phyloP scores from a whole-genome alignment of 352 stramenopile genomes.

The Globisporangium iwayamae region DNA sequence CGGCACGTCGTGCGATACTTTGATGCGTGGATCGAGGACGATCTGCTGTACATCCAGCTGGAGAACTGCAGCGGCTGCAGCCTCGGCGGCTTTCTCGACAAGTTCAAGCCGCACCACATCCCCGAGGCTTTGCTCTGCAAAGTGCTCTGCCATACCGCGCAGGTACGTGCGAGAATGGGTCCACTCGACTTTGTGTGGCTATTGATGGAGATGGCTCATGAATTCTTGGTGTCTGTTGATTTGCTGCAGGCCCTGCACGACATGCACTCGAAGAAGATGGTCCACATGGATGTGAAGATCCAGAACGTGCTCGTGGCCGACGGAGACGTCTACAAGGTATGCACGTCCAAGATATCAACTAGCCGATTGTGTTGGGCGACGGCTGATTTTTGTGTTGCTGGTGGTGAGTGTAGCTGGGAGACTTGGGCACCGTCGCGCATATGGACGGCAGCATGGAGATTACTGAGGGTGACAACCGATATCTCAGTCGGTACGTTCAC shows the following conservation, averaged over 20 bases:
- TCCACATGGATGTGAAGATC: slow-evolving; percentile 87
- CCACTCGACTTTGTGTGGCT: neutral
- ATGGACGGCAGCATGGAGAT: slow-evolving; percentile 83
- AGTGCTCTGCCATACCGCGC: slow-evolving; percentile 70
- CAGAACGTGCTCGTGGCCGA: slow-evolving; percentile 72
- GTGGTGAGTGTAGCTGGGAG: slow-evolving; percentile 40
- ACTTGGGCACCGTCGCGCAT: slow-evolving; percentile 77
- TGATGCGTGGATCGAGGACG: slow-evolving; percentile 87
- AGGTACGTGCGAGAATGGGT: slow-evolving; percentile 27
- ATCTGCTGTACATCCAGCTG: slow-evolving; percentile 86
- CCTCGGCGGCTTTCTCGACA: slow-evolving; percentile 58
- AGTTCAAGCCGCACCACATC: slow-evolving; percentile 60
- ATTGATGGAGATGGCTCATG: neutral
- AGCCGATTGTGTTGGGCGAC: slow-evolving; percentile 1
- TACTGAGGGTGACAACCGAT: slow-evolving; percentile 84
- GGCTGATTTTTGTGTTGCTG: neutral
- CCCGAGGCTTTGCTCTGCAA: slow-evolving; percentile 70
- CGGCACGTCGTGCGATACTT: slow-evolving; percentile 85
- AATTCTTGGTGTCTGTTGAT: neutral
- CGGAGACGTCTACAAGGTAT: slow-evolving; percentile 73
- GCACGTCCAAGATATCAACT: neutral
- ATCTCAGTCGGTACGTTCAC: slow-evolving; percentile 62
- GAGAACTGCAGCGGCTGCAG: slow-evolving; percentile 70
- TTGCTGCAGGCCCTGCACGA: slow-evolving; percentile 54
- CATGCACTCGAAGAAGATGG: slow-evolving; percentile 81